Percentiles rank a stretch among this genome's conserved stretches.
Evolutionary conservation across 2,329 filamentous ascomycete species (phyloP).

Genomic region (Myriangium duriaei): DNA sequence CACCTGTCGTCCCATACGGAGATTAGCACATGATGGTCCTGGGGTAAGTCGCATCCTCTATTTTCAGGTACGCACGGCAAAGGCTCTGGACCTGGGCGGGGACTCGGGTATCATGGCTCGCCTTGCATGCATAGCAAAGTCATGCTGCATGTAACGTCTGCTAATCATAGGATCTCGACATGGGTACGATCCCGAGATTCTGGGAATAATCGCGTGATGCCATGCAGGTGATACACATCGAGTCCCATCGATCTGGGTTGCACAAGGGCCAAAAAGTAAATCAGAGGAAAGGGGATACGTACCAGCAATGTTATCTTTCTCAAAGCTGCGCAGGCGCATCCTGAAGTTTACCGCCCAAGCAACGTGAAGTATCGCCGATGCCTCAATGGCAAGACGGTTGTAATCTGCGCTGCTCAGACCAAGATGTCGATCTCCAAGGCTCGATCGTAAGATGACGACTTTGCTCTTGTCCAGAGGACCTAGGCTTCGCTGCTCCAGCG

Average conservation of each 20-base stretch:
- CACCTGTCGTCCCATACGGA: constrained; percentile 17
- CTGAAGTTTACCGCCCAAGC: constrained; percentile 57
- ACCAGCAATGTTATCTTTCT: constrained; percentile 39
- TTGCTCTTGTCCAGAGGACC: constrained; percentile 23
- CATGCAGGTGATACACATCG: too few relatives aligned
- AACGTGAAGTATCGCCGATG: constrained; percentile 46
- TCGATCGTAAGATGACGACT: constrained; percentile 35
- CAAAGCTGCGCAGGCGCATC: constrained; percentile 43
- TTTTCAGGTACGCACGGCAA: too few relatives aligned
- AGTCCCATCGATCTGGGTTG: too few relatives aligned
- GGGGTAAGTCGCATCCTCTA: too few relatives aligned
- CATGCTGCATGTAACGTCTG: not conserved
- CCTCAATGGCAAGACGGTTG: constrained; percentile 27
- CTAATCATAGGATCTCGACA: not conserved
- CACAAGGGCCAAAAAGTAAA: too few relatives aligned
- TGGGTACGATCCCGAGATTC: not conserved
- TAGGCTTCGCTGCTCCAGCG: constrained; percentile 29
- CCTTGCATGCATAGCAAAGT: not conserved
- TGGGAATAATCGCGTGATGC: too few relatives aligned
- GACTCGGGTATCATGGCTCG: too few relatives aligned
- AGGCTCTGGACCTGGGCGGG: too few relatives aligned
- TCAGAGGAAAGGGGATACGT: constrained; percentile 5
- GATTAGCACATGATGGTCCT: too few relatives aligned
- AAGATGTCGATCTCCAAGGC: constrained; percentile 36
- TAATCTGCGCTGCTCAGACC: constrained; percentile 36